phyloP scores from a whole-genome alignment of 257 asterid species.

The Nicotiana knightiana region DNA sequence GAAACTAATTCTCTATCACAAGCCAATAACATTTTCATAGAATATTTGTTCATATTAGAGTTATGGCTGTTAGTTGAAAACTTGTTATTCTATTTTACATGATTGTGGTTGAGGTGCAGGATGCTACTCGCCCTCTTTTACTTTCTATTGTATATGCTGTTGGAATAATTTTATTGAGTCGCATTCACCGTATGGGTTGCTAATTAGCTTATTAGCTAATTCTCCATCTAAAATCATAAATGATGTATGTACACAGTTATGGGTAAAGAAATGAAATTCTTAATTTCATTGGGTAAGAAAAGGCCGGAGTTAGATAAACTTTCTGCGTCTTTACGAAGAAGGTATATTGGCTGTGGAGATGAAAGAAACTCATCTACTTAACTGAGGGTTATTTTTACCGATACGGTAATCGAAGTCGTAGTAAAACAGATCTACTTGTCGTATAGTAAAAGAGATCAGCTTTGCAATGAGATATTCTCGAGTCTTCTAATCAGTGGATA shows the following conservation, averaged over 20 bases:
- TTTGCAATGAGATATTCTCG: too few species aligned
- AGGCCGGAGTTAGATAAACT: not conserved
- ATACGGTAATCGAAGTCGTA: too few species aligned
- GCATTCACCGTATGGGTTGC: not conserved
- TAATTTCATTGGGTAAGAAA: not conserved
- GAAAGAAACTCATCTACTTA: too few species aligned
- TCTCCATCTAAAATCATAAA: not conserved
- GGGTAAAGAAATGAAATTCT: not conserved
- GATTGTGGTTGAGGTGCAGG: too few species aligned
- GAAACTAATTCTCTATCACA: not conserved
- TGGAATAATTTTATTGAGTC: not conserved
- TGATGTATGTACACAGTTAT: not conserved
- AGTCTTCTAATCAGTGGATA: too few species aligned
- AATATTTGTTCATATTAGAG: not conserved
- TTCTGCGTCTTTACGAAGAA: too few species aligned
- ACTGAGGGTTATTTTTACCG: too few species aligned
- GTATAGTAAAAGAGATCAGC: too few species aligned
- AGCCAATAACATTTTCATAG: not conserved
- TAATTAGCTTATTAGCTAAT: not conserved
- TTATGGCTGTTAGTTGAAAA: not conserved
- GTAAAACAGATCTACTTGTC: too few species aligned
- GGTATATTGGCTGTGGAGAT: too few species aligned
- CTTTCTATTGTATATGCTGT: not conserved
- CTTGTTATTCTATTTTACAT: not conserved
- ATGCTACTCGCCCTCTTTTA: not conserved